Percentiles rank a stretch among this genome's conserved stretches.
Evolutionary conservation across 2,329 filamentous ascomycete species (phyloP).

Genomic region (Ophiostoma pallidulum): DNA sequence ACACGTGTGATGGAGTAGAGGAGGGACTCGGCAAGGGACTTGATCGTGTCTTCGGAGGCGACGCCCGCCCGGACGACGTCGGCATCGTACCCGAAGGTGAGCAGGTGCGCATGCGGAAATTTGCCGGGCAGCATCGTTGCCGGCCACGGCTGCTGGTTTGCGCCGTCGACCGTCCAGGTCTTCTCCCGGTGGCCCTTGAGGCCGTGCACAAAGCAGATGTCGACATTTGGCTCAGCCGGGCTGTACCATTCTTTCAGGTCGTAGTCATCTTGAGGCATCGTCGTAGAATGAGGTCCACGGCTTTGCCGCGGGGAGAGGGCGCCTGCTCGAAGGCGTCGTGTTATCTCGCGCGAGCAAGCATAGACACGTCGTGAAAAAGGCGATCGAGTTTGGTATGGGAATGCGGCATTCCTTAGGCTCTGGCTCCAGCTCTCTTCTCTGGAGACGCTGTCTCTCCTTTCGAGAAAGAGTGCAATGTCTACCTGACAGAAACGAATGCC

Average conservation of each 20-base stretch:
- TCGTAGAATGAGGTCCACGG: too few species aligned
- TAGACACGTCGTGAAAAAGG: too few species aligned
- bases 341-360: too few species aligned
- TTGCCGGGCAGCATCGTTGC: slow-evolving; percentile 17
- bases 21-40: background rate
- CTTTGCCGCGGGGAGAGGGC: too few species aligned
- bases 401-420: too few species aligned
- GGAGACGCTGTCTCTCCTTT: too few species aligned
- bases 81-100: slow-evolving; percentile 21
- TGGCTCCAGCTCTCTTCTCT: too few species aligned
- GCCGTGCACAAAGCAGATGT: slow-evolving; percentile 22
- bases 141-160: slow-evolving; percentile 18
- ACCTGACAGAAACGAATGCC: too few species aligned
- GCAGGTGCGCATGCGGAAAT: slow-evolving; percentile 16
- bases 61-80: slow-evolving; percentile 8
- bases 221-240: background rate
- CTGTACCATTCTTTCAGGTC: background rate
- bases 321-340: too few species aligned
- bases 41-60: background rate
- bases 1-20: background rate
- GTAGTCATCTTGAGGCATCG: background rate
- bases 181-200: slow-evolving; percentile 18
- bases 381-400: too few species aligned
- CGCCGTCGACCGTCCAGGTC: slow-evolving; percentile 16
- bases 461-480: too few species aligned